Evolutionary conservation across 768 basidiomycete species (phyloP).

Genomic region (Rhodotorula toruloides): DNA sequence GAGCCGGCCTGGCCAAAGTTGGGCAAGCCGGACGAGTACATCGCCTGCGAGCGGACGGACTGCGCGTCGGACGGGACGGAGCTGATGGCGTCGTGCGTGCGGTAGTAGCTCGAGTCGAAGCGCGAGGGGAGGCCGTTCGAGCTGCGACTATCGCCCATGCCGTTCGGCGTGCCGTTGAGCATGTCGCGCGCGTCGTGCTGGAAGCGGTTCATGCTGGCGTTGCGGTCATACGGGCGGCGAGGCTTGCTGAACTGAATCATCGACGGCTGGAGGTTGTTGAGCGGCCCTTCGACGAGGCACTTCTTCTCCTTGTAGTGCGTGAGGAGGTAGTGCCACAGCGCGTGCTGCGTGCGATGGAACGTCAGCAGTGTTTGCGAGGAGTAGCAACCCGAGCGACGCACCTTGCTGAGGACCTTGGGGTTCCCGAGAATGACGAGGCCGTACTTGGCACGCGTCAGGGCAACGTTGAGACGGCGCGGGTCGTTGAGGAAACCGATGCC

Average conservation of each 20-base stretch:
- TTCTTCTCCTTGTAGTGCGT: slow-evolving; percentile 97
- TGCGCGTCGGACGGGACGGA: slow-evolving; percentile 95
- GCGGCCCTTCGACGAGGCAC: slow-evolving; percentile 88
- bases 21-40: slow-evolving; percentile 85
- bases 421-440: slow-evolving; percentile 99
- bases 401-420: slow-evolving; percentile 98
- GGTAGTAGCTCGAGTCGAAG: slow-evolving; percentile 92
- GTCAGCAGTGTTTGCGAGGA: no score
- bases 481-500: slow-evolving; percentile 99
- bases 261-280: slow-evolving; percentile 91
- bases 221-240: slow-evolving; percentile 75
- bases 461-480: slow-evolving; percentile 91
- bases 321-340: slow-evolving; percentile 94
- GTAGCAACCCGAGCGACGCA: slow-evolving; percentile 44
- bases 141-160: background rate
- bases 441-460: slow-evolving; percentile 93
- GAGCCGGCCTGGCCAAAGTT: slow-evolving; percentile 63
- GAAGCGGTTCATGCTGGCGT: slow-evolving; percentile 89
- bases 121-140: slow-evolving; percentile 80
- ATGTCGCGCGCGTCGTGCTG: slow-evolving; percentile 85
- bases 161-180: slow-evolving; percentile 45
- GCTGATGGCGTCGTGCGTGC: slow-evolving; percentile 85
- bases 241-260: slow-evolving; percentile 99
- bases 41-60: slow-evolving; percentile 92
- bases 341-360: no score